These are phyloP conservation scores for Anastatica hierochuntica DNA, from an alignment of 345 rosid species.

Conservation along the genomic window DNA sequence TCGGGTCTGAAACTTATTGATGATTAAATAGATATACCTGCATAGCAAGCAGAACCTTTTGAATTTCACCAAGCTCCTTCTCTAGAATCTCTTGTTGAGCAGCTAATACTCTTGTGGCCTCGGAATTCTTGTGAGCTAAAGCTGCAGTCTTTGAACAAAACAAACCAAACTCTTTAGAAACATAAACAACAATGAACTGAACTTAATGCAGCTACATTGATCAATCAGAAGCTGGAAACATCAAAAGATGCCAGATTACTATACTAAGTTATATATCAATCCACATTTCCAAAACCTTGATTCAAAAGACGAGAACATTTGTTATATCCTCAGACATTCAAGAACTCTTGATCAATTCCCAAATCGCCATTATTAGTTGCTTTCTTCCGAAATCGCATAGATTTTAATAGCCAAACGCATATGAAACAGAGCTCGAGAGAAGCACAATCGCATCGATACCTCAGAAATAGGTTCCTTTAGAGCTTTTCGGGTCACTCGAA, in stretches of 20 bases:
- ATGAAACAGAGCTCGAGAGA: no score
- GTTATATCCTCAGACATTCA: background rate
- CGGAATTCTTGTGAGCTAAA: conserved; percentile 91
- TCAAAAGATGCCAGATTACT: background rate
- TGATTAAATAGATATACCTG: conserved; percentile 45
- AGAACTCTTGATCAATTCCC: background rate
- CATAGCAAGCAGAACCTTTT: conserved; percentile 89
- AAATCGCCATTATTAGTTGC: no score
- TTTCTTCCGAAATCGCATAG: background rate
- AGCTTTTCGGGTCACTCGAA: conserved; percentile 65
- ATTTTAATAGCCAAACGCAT: background rate
- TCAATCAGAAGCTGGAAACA: background rate
- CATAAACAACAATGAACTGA: background rate
- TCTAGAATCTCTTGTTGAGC: conserved; percentile 74
- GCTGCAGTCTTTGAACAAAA: conserved; percentile 61
- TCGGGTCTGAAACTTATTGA: background rate
- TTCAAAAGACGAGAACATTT: background rate
- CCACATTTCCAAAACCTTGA: background rate
- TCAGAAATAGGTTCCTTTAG: conserved; percentile 71
- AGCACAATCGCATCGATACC: conserved; percentile 33
- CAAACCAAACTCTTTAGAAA: conserved; percentile 1
- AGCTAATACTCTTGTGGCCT: conserved; percentile 76
- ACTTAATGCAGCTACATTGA: background rate
- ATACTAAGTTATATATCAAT: no score
- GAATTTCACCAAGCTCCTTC: conserved; percentile 88